Evolutionary conservation across 139 green algal species (phyloP).

Genomic region (Nannochloris sp.): DNA sequence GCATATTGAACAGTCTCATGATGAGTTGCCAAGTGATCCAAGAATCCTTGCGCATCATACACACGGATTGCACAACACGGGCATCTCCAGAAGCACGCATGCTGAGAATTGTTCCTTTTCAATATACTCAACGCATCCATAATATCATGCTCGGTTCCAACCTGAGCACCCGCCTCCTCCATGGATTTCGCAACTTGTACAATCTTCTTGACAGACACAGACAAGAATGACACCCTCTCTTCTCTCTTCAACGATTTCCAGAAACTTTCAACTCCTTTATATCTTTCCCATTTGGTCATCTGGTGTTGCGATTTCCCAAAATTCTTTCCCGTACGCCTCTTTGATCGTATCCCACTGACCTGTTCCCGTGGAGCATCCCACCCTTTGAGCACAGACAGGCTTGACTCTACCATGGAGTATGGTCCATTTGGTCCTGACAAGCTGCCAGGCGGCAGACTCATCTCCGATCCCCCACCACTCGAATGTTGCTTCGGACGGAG

Average conservation of each 20-base stretch:
- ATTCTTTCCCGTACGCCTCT: neutral
- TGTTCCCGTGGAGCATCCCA: slow-evolving; percentile 7
- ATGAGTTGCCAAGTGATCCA: slow-evolving; percentile 15
- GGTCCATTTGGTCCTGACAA: neutral
- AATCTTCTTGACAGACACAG: slow-evolving; percentile 11
- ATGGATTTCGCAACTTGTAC: slow-evolving; percentile 14
- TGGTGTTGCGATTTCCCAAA: neutral
- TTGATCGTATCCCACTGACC: neutral
- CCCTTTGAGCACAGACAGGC: slow-evolving; percentile 15
- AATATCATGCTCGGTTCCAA: slow-evolving; percentile 8
- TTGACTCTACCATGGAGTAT: slow-evolving; percentile 3
- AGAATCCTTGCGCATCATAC: slow-evolving; percentile 7
- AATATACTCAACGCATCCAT: slow-evolving; percentile 17
- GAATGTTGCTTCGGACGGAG: neutral
- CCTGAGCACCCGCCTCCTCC: slow-evolving; percentile 7
- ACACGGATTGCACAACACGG: slow-evolving; percentile 20
- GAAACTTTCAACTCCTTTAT: slow-evolving; percentile 12
- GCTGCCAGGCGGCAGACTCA: neutral
- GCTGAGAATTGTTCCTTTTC: slow-evolving; percentile 3
- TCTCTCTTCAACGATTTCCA: slow-evolving; percentile 13
- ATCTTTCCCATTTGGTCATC: slow-evolving; percentile 19
- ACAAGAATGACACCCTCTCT: slow-evolving; percentile 6
- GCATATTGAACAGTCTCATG: slow-evolving; percentile 29
- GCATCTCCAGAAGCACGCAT: slow-evolving; percentile 24
- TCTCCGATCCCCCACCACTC: neutral